phyloP scores from a whole-genome alignment of 345 rosid genomes.

The Eucalyptus cloeziana region DNA sequence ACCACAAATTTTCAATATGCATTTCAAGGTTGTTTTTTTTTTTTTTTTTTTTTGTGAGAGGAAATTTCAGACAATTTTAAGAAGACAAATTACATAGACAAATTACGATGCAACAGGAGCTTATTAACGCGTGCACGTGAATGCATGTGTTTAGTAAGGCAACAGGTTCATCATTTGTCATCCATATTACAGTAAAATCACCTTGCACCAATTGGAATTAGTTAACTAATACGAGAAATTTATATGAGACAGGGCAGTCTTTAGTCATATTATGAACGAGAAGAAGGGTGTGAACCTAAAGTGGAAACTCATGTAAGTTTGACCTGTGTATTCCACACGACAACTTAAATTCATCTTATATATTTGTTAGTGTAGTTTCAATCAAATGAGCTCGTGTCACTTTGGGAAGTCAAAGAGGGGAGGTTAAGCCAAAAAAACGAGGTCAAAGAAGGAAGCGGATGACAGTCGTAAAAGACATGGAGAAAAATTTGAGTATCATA shows the following conservation, averaged over 20 bases:
- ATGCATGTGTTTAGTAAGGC: not conserved
- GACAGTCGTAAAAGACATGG: not conserved
- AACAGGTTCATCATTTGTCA: not conserved
- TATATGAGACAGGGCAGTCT: not conserved
- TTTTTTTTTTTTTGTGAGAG: too few relatives aligned
- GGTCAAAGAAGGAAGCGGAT: not conserved
- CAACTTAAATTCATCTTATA: not conserved
- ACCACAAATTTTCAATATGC: not conserved
- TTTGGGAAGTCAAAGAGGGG: not conserved
- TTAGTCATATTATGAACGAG: not conserved
- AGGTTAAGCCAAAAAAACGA: not conserved
- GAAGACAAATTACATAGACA: not conserved
- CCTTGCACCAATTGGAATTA: not conserved
- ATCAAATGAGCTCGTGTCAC: not conserved
- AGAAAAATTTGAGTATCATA: not conserved
- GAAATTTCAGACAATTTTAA: not conserved
- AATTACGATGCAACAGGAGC: not conserved
- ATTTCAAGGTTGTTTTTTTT: not conserved
- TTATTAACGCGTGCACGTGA: not conserved
- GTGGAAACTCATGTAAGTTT: not conserved
- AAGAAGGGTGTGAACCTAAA: not conserved
- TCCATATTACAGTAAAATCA: not conserved
- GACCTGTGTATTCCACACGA: not conserved
- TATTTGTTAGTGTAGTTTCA: not conserved
- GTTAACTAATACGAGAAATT: not conserved